Evolutionary conservation across 1,284 basidiomycete species (phyloP).

Genomic region (Tylopilus sp.): DNA sequence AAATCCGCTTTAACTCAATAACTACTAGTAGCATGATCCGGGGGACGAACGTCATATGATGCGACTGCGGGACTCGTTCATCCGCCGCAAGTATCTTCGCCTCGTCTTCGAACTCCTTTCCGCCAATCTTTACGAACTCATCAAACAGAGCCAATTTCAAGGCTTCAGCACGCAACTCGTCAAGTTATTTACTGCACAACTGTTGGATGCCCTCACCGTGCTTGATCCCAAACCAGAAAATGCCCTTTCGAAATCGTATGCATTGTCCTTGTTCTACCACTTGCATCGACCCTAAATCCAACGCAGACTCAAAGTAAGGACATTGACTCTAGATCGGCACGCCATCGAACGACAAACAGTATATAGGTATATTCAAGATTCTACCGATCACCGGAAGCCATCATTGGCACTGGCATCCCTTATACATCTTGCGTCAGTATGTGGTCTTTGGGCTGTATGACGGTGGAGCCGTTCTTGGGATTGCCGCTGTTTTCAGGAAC

Average conservation of each 20-base stretch:
- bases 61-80: slow-evolving; percentile 95
- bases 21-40: slow-evolving; percentile 91
- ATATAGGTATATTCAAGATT: slow-evolving; percentile 99
- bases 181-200: slow-evolving; percentile 97
- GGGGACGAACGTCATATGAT: slow-evolving; percentile 97
- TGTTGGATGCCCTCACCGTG: slow-evolving; percentile 92
- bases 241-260: slow-evolving; percentile 93
- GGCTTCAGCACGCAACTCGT: slow-evolving; percentile 97
- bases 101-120: slow-evolving; percentile 98
- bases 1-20: slow-evolving; percentile 77
- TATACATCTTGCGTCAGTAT: slow-evolving; percentile 96
- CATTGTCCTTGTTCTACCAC: slow-evolving; percentile 25
- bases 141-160: slow-evolving; percentile 99
- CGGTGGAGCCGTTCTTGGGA: slow-evolving; percentile 97
- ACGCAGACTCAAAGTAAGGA: slow-evolving; percentile 95
- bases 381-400: slow-evolving; percentile 99
- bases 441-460: slow-evolving; percentile 97
- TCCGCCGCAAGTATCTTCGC: slow-evolving; percentile 96
- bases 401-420: slow-evolving; percentile 91
- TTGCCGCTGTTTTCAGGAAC: slow-evolving; percentile 98
- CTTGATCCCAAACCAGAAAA: slow-evolving; percentile 98
- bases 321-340: slow-evolving; percentile 99
- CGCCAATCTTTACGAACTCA: slow-evolving; percentile 98
- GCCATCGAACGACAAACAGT: slow-evolving; percentile 99
- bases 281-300: not conserved